These are phyloP conservation scores for Trematosphaeria pertusa DNA, from an alignment of 2,329 filamentous ascomycete species.

Conservation along the genomic window DNA sequence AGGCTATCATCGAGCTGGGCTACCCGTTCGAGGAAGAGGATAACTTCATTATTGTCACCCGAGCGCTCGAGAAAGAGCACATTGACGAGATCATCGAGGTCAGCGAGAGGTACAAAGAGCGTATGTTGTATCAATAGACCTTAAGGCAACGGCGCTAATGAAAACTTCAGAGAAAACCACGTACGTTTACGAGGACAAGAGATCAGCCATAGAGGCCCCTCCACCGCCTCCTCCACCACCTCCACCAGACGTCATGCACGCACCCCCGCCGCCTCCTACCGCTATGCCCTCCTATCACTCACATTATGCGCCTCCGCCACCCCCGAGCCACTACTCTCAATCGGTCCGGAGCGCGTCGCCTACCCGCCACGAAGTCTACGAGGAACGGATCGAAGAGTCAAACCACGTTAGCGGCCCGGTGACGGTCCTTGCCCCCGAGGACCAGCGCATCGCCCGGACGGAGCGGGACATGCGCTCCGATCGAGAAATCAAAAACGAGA, in stretches of 20 bases:
- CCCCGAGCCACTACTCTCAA: conserved; percentile 37
- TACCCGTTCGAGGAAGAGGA: conserved; percentile 92
- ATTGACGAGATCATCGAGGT: conserved; percentile 88
- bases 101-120: conserved; percentile 73
- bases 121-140: conserved; percentile 34
- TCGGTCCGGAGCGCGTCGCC: conserved; percentile 44
- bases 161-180: conserved; percentile 41
- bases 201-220: conserved; percentile 19
- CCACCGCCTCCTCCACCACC: conserved; percentile 21
- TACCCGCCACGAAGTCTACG: conserved; percentile 42
- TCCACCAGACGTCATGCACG: conserved; percentile 13
- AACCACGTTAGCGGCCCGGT: conserved; percentile 56
- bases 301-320: conserved; percentile 28
- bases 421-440: conserved; percentile 56
- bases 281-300: conserved; percentile 19
- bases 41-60: conserved; percentile 79
- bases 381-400: conserved; percentile 55
- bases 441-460: conserved; percentile 25
- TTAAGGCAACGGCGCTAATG: not conserved
- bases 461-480: conserved; percentile 51
- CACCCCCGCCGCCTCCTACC: conserved; percentile 17
- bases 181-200: conserved; percentile 43
- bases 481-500: conserved; percentile 75
- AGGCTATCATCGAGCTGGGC: conserved; percentile 81
- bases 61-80: conserved; percentile 86